Conservation (phyloP, 2,329 filamentous ascomycete species). For the Neofusicoccum parvum region DNA sequence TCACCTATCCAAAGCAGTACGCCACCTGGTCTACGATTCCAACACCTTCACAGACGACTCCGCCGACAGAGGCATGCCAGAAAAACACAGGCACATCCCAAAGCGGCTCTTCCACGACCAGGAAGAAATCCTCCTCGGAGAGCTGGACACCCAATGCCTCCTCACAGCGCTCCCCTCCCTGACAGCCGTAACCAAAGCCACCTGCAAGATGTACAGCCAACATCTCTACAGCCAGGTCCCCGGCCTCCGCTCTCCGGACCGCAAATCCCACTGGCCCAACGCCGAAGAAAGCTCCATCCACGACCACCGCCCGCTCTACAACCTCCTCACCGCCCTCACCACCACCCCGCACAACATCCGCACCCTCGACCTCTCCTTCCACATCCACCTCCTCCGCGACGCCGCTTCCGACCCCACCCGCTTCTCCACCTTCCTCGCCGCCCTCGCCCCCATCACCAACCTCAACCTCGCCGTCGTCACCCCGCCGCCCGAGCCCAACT, state of each 20-base stretch:
- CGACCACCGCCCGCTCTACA: neutral
- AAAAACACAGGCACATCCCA: neutral
- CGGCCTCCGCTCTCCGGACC: neutral
- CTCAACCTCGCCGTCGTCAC: neutral
- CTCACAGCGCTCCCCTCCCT: neutral
- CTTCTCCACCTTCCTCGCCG: neutral
- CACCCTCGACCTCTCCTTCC: neutral
- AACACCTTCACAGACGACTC: neutral
- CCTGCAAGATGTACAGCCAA: neutral
- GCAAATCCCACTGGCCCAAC: neutral
- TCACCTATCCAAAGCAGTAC: neutral
- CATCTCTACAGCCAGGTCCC: neutral
- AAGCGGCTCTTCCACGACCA: neutral
- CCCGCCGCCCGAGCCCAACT: neutral
- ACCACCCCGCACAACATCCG: neutral
- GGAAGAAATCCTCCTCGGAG: neutral
- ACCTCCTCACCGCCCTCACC: neutral
- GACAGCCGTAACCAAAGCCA: neutral
- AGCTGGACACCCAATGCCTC: neutral
- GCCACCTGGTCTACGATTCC: constrained; percentile 8
- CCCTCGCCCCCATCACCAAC: neutral
- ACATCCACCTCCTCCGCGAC: constrained; percentile 4
- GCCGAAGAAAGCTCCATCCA: neutral
- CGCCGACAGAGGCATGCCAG: neutral
- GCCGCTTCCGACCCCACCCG: neutral